Evolutionary conservation across 116 monocot species (phyloP).

Genomic region (Iris pallida): DNA sequence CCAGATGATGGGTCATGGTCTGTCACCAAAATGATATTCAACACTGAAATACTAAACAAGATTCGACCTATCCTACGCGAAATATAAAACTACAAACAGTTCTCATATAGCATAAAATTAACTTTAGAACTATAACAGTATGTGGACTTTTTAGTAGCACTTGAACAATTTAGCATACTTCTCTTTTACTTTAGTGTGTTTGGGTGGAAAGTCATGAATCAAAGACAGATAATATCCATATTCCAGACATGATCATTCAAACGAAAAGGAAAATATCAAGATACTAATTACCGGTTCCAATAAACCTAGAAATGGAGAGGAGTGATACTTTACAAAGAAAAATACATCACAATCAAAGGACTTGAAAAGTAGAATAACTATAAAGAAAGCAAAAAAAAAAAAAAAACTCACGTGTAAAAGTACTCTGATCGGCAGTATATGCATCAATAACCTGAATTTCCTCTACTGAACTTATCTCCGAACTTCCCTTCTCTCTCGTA

Average conservation of each 20-base stretch:
- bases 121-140: too few relatives aligned
- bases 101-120: too few relatives aligned
- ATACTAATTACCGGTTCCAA: neutral
- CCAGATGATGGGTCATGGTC: conserved; percentile 20
- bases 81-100: neutral
- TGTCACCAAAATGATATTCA: conserved; percentile 12
- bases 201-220: too few relatives aligned
- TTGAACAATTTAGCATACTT: too few relatives aligned
- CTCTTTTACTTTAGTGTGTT: too few relatives aligned
- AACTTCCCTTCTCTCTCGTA: conserved; percentile 9
- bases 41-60: neutral
- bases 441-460: conserved; percentile 28
- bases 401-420: conserved; percentile 20
- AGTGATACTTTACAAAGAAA: neutral
- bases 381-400: neutral
- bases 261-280: too few relatives aligned
- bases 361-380: neutral
- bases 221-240: too few relatives aligned
- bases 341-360: neutral
- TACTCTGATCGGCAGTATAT: neutral
- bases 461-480: conserved; percentile 16
- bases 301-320: neutral
- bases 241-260: too few relatives aligned
- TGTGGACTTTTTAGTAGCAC: too few relatives aligned
- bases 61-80: neutral